These are phyloP conservation scores for Blepharisma japonicum DNA, from an alignment of 73 alveolate species.

Conservation along the genomic window DNA sequence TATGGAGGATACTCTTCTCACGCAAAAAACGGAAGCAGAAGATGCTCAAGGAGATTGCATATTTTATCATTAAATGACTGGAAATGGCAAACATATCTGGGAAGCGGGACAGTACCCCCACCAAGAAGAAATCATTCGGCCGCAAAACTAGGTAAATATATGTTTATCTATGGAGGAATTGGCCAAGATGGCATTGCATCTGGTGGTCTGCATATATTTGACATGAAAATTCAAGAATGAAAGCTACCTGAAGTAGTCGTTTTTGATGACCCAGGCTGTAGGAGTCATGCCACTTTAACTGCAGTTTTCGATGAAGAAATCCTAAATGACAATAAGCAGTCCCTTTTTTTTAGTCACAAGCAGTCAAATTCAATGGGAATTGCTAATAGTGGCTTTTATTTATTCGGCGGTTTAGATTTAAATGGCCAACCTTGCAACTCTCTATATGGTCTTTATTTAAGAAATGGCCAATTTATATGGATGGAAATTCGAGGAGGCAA, in stretches of 20 bases:
- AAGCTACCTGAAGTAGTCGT: neutral
- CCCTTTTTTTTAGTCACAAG: neutral
- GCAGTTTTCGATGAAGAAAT: neutral
- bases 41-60: neutral
- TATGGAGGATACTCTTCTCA: neutral
- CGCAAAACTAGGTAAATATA: neutral
- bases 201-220: neutral
- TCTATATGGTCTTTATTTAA: neutral
- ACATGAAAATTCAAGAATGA: neutral
- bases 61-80: neutral
- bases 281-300: neutral
- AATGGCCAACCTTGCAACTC: neutral
- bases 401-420: neutral
- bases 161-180: neutral
- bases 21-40: neutral
- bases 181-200: neutral
- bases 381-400: neutral
- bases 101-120: neutral
- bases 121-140: neutral
- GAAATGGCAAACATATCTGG: neutral
- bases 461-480: neutral
- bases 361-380: neutral
- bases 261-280: neutral
- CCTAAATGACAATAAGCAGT: neutral
- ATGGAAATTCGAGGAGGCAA: neutral